Percentiles rank a stretch among this genome's conserved stretches.
These are phyloP conservation scores for Cladochytrium replicatum DNA, from an alignment of 192 early-diverging fungal species.

Conservation along the genomic window DNA sequence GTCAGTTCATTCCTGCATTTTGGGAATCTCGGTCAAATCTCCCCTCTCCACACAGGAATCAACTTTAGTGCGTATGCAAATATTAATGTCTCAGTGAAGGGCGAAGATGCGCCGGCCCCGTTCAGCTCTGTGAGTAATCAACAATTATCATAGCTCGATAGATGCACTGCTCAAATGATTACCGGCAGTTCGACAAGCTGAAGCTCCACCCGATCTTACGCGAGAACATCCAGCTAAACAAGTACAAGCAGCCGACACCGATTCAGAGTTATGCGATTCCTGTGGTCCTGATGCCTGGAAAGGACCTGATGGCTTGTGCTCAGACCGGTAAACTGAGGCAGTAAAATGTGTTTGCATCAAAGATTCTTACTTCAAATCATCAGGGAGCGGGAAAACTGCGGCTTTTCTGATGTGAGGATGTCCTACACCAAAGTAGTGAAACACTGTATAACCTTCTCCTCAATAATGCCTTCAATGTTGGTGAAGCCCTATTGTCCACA, in stretches of 20 bases:
- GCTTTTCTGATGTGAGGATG: conserved; percentile 74
- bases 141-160: neutral
- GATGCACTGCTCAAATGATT: conserved; percentile 20
- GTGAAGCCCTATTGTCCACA: conserved; percentile 15
- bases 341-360: neutral
- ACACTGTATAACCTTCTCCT: no score
- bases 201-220: conserved; percentile 61
- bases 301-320: conserved; percentile 80
- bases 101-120: conserved; percentile 19
- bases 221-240: conserved; percentile 69
- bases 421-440: no score
- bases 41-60: conserved; percentile 70
- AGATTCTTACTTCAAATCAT: neutral
- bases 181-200: conserved; percentile 35
- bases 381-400: conserved; percentile 82
- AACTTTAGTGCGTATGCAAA: conserved; percentile 92
- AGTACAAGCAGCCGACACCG: conserved; percentile 77
- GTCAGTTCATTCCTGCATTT: no score
- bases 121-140: neutral
- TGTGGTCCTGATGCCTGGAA: conserved; percentile 33
- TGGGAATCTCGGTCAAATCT: no score
- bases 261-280: conserved; percentile 51
- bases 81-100: conserved; percentile 67
- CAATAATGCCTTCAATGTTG: no score
- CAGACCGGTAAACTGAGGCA: conserved; percentile 60